Conservation (phyloP, 352 stramenopile species). For the Globisporangium orthogonon region DNA sequence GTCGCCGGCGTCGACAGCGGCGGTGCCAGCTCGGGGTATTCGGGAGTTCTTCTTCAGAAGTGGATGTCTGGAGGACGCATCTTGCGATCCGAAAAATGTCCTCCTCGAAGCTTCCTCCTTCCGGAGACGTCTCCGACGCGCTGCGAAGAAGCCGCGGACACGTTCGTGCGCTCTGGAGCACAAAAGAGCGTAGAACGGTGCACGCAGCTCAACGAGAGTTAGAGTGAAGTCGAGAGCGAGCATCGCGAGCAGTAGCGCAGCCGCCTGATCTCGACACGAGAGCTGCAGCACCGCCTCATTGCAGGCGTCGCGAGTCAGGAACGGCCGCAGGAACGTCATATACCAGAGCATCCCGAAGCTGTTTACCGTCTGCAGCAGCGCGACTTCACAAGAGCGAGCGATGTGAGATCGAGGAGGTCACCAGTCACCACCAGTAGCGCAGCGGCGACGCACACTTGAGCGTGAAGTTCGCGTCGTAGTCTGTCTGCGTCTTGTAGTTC, state of each 20-base stretch:
- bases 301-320: constrained; percentile 20
- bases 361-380: constrained; percentile 58
- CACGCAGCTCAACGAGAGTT: constrained; percentile 35
- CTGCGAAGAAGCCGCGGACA: neutral
- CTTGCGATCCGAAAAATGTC: constrained; percentile 1
- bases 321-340: constrained; percentile 35
- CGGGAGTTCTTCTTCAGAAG: neutral
- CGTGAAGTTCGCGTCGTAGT: constrained; percentile 66
- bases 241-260: constrained; percentile 37
- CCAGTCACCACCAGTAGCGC: neutral
- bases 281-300: constrained; percentile 11
- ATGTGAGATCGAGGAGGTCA: neutral
- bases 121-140: neutral
- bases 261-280: constrained; percentile 39
- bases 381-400: constrained; percentile 16
- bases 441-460: constrained; percentile 53
- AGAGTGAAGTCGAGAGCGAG: constrained; percentile 25
- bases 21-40: neutral
- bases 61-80: neutral
- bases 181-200: constrained; percentile 20
- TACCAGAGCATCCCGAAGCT: constrained; percentile 49
- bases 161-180: constrained; percentile 3
- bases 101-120: neutral
- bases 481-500: constrained; percentile 59
- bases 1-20: neutral